Evolutionary conservation across 495 filamentous ascomycete genomes (phyloP).

Genomic region (Bacidia rubella): DNA sequence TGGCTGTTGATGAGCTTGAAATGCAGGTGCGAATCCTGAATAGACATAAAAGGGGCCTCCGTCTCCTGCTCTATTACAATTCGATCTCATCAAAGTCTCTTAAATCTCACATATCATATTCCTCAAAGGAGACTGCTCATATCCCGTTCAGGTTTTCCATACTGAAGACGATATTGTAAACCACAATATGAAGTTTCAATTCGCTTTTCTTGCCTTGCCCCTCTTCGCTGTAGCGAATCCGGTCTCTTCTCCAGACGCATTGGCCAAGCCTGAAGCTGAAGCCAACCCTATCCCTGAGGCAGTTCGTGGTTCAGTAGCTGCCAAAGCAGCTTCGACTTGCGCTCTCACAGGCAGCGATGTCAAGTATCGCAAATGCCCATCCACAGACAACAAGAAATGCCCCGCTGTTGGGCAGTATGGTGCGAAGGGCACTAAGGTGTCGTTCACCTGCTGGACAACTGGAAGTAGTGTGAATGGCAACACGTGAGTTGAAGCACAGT

Average conservation of each 20-base stretch:
- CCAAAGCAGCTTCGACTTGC: not conserved
- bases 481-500: not conserved
- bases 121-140: too few species aligned
- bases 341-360: not conserved
- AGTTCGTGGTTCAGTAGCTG: not conserved
- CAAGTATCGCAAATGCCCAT: not conserved
- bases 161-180: too few species aligned
- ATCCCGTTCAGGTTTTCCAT: too few species aligned
- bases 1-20: not conserved
- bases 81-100: not conserved
- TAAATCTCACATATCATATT: too few species aligned
- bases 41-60: not conserved
- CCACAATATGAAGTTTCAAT: not conserved
- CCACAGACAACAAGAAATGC: not conserved
- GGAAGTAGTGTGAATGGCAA: not conserved
- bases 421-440: not conserved
- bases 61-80: not conserved
- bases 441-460: not conserved
- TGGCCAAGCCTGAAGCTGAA: not conserved
- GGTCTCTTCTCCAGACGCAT: not conserved
- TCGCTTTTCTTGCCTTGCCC: not conserved
- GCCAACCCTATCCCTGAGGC: not conserved
- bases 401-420: not conserved
- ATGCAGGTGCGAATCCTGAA: not conserved
- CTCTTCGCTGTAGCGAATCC: not conserved